Base-by-base conservation (phyloP, 164 flowering plant genomes). In the Umbellularia californica region DNA sequence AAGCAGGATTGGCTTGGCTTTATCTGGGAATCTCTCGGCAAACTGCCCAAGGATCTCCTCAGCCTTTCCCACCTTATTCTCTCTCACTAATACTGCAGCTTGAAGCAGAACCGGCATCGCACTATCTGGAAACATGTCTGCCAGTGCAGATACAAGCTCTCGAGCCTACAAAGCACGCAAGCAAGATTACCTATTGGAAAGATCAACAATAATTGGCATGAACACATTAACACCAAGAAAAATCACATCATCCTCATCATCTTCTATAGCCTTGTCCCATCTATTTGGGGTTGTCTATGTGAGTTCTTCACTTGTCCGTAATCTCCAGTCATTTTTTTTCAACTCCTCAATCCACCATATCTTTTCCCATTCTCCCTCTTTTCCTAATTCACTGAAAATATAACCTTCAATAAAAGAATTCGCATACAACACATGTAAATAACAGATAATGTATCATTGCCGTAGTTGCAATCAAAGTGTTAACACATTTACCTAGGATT, bases 81-180 rank as follows among this genome's bases (percentile, higher is more conserved):
- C 97, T 83, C 92, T 87, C 35, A 92, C 96, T 68, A 87, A 82
- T 4, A 95, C 89, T 19, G 97, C 92, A 75, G 97, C 93, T 83
- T 95, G 91, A 84, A 95, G 97, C 78, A 95, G 82, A 68, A 80
- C 78, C 7, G 93, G 94, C 77, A 76, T 80, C 80, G 87, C 82
- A 79, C 91, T 90, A 50, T 85, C 87, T 27, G 88, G 87, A 79
- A 90, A 90, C 88, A 90, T 83, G 75, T 76, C 84, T 3, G 80
- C 82, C 77, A 92, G 80, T 2, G 82, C 82, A 79, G 89, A 80
- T 75, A 86, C 97, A 78, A 93, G 90, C 81, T 93, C 98, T 72
- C 92, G 90, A 52, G 95, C 98, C 98, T 95, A 88, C 23, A 79
- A 71, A 41, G 23, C 47, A 41, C 1, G 2, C 73, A 51, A 27